Conservation (phyloP, 495 filamentous ascomycete genomes). For the Lophiostoma macrostomum region DNA sequence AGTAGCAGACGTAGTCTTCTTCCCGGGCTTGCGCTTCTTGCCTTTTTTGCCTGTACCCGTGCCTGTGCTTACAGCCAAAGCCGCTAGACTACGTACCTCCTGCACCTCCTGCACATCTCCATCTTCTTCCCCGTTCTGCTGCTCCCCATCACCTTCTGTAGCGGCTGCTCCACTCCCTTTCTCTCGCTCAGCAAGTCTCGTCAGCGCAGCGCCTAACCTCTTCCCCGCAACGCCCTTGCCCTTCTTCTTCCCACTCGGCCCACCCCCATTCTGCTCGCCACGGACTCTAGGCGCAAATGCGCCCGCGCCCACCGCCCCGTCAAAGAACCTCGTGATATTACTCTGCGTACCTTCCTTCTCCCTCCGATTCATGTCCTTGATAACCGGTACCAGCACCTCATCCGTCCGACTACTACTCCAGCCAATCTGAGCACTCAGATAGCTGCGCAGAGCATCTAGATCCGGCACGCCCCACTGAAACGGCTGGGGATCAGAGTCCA, state of each 20-base stretch:
- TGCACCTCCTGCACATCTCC: not conserved
- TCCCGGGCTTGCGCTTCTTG: conserved; percentile 4
- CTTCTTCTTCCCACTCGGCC: conserved; percentile 55
- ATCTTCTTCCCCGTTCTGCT: not conserved
- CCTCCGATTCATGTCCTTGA: conserved; percentile 86
- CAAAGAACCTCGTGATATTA: conserved; percentile 91
- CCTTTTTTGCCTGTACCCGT: no score
- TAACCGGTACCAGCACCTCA: conserved; percentile 90
- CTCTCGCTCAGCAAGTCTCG: conserved; percentile 24
- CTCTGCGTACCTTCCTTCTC: conserved; percentile 86
- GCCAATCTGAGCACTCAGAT: conserved; percentile 89
- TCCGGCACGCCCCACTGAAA: conserved; percentile 98
- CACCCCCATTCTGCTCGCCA: conserved; percentile 45
- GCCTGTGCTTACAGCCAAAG: no score
- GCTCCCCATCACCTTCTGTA: conserved; percentile 4
- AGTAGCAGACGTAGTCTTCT: not conserved
- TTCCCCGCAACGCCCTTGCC: conserved; percentile 67
- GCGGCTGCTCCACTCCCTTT: not conserved
- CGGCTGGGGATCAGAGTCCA: conserved; percentile 69
- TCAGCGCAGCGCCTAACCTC: conserved; percentile 28
- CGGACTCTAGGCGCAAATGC: conserved; percentile 74
- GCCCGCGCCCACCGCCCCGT: conserved; percentile 56
- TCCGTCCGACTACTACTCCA: conserved; percentile 90
- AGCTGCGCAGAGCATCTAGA: conserved; percentile 76
- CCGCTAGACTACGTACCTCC: no score